Conservation (phyloP, 345 rosid species). For the Eucalyptus urophylla region DNA sequence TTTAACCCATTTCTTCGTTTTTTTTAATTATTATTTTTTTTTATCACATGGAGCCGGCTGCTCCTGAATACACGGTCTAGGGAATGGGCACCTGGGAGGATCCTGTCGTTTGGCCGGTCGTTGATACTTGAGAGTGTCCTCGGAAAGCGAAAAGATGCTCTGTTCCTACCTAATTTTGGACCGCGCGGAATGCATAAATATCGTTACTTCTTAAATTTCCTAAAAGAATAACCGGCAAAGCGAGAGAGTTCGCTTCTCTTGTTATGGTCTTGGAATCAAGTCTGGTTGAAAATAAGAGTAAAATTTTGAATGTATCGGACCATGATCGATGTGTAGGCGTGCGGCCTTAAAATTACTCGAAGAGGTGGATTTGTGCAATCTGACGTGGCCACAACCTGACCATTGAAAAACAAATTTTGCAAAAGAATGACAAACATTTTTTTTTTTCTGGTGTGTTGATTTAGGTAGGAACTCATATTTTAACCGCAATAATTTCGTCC, state of each 20-base stretch:
- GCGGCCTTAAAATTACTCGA: accelerated
- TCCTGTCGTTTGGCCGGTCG: background rate
- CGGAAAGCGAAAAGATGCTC: background rate
- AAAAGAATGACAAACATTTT: too few relatives aligned
- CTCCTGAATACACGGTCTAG: background rate
- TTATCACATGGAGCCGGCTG: too few relatives aligned
- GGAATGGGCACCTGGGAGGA: too few relatives aligned
- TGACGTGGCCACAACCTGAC: accelerated
- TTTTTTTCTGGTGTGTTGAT: background rate
- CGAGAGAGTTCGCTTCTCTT: background rate
- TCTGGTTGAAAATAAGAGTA: background rate
- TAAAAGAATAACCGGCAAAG: background rate
- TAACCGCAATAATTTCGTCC: background rate
- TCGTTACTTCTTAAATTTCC: background rate
- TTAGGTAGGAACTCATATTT: background rate
- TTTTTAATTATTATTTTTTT: too few relatives aligned
- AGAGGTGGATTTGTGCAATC: accelerated
- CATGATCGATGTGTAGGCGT: background rate
- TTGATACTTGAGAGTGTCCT: background rate
- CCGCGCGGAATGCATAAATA: background rate
- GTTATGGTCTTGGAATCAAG: background rate
- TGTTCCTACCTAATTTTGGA: background rate
- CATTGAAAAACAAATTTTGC: too few relatives aligned
- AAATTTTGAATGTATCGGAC: background rate
- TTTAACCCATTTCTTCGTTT: background rate